Evolutionary conservation across 2,329 filamentous ascomycete species (phyloP).

Genomic region (Stachybotrys elegans): DNA sequence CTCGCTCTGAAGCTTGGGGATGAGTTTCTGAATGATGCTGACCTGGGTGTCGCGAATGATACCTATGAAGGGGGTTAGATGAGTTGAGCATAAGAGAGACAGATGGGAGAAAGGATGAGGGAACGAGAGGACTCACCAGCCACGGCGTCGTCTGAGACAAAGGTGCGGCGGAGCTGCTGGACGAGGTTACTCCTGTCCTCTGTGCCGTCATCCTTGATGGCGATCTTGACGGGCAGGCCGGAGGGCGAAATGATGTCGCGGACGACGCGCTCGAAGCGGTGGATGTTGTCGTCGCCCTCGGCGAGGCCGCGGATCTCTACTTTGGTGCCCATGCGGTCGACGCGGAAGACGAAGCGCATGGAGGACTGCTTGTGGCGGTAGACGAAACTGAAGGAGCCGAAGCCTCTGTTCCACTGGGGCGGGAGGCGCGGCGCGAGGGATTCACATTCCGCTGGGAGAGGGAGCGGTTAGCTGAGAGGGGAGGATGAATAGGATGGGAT

Average conservation of each 20-base stretch:
- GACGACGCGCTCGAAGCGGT: conserved; percentile 64
- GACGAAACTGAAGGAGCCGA: conserved; percentile 71
- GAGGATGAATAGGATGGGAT: not conserved
- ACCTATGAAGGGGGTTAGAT: conserved; percentile 32
- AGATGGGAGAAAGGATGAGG: too few relatives aligned
- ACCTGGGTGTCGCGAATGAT: conserved; percentile 69
- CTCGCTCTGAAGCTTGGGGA: conserved; percentile 71
- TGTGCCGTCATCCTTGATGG: conserved; percentile 32
- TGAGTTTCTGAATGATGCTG: conserved; percentile 77
- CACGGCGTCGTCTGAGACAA: conserved; percentile 68
- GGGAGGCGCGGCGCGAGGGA: conserved; percentile 61
- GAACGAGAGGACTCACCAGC: conserved; percentile 25
- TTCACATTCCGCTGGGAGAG: conserved; percentile 38
- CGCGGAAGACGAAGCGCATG: conserved; percentile 75
- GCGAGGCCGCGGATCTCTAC: conserved; percentile 79
- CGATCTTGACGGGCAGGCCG: conserved; percentile 52
- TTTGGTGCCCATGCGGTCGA: conserved; percentile 77
- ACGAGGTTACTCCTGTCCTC: conserved; percentile 47
- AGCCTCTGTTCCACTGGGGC: conserved; percentile 71
- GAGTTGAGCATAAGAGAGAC: not conserved
- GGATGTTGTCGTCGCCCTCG: conserved; percentile 74
- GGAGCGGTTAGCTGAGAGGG: conserved; percentile 5
- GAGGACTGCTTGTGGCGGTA: conserved; percentile 84
- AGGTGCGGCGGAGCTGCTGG: conserved; percentile 53
- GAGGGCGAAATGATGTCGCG: conserved; percentile 68